Percentiles rank a stretch among this genome's conserved stretches.
phyloP scores from a whole-genome alignment of 768 basidiomycete species.

The Coprinellus aureogranulatus region DNA sequence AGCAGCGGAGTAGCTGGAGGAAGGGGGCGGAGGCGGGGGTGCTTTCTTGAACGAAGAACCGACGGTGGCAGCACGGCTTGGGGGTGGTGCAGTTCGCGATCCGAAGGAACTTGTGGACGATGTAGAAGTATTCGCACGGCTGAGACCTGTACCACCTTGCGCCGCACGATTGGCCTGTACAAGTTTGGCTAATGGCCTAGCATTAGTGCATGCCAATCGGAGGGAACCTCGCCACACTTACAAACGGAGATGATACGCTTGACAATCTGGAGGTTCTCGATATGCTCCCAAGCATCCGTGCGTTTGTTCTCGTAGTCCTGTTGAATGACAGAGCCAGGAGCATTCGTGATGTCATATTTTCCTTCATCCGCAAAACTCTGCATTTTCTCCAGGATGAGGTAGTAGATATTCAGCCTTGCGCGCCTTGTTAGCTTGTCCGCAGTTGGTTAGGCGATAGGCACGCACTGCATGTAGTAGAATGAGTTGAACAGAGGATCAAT shows the following conservation, averaged over 20 bases:
- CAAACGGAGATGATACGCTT: constrained; percentile 86
- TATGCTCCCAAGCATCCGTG: constrained; percentile 75
- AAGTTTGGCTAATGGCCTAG: constrained; percentile 51
- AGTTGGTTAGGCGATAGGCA: constrained; percentile 16
- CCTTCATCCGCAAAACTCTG: constrained; percentile 77
- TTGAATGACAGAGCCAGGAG: constrained; percentile 67
- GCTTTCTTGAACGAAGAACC: constrained; percentile 43
- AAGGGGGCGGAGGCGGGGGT: constrained; percentile 50
- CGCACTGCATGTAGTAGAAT: constrained; percentile 99
- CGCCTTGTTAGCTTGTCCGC: background rate
- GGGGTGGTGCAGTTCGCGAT: constrained; percentile 26
- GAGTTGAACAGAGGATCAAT: constrained; percentile 98
- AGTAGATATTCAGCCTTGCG: constrained; percentile 84
- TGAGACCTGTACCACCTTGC: constrained; percentile 18
- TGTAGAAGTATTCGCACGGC: constrained; percentile 32
- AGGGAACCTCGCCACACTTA: too few species aligned
- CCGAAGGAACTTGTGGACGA: constrained; percentile 31
- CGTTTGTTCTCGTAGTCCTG: constrained; percentile 75
- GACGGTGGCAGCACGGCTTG: constrained; percentile 44
- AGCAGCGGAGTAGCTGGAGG: constrained; percentile 23
- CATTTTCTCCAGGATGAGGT: constrained; percentile 92
- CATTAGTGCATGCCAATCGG: background rate
- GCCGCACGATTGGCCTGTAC: constrained; percentile 53
- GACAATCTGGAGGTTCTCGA: constrained; percentile 78
- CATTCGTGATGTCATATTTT: constrained; percentile 70